A percentile compares a stretch with the other conserved stretches of the same genome.
Conservation (phyloP, 805 yeast species). For the Saccharomycopsis oosterbeekiorum region DNA sequence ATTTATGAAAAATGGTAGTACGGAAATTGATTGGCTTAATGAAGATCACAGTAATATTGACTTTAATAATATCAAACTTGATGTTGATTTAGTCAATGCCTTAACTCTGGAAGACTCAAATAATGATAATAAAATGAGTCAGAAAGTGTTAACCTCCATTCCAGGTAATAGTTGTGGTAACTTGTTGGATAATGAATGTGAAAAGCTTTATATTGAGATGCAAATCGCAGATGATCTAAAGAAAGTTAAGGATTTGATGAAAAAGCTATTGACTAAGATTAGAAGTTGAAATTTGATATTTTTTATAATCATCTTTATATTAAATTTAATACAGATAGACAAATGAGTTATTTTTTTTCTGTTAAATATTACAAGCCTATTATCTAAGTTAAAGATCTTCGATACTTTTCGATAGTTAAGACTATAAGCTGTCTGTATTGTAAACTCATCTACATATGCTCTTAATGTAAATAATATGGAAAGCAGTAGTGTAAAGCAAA, state of each 20-base stretch:
- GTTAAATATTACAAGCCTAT: too few relatives aligned
- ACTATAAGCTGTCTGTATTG: too few relatives aligned
- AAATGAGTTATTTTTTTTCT: not conserved
- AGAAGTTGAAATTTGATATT: not conserved
- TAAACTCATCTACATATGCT: too few relatives aligned
- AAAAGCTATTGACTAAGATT: not conserved
- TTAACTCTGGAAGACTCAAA: not conserved
- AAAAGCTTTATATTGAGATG: conserved; percentile 6
- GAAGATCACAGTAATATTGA: conserved; percentile 3
- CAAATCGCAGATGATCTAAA: conserved; percentile 12
- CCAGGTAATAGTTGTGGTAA: conserved; percentile 4
- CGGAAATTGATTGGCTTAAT: conserved; percentile 1
- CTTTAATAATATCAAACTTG: conserved; percentile 6
- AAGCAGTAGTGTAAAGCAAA: too few relatives aligned
- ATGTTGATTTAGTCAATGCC: not conserved
- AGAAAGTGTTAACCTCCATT: not conserved
- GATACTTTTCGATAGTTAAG: too few relatives aligned
- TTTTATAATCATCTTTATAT: too few relatives aligned
- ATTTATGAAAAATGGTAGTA: conserved; percentile 3
- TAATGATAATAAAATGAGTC: not conserved
- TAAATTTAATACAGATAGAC: not conserved
- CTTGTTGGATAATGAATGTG: not conserved
- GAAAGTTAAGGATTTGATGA: conserved; percentile 5
- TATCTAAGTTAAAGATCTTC: too few relatives aligned
- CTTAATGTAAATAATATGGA: too few relatives aligned